Conservation (phyloP, 441 rosid genomes). For the Bruguiera hainesii region DNA sequence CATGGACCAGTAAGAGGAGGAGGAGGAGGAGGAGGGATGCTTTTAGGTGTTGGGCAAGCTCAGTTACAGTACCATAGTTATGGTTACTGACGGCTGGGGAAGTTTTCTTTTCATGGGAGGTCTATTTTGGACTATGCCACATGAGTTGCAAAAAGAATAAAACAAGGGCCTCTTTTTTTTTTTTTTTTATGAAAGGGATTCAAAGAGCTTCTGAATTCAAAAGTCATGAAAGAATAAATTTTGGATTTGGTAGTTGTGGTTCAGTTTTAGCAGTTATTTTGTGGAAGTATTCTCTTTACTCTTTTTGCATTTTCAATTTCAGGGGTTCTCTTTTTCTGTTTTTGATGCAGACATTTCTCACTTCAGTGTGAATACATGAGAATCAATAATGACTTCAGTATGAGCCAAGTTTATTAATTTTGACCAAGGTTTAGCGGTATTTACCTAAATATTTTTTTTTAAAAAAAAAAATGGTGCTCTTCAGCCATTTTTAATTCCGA, state of each 20-base stretch:
- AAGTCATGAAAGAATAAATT: constrained; percentile 1
- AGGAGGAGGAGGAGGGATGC: constrained; percentile 18
- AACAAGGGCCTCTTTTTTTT: not conserved
- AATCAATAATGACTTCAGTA: constrained; percentile 19
- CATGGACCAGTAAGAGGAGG: constrained; percentile 19
- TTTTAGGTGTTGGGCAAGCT: constrained; percentile 26
- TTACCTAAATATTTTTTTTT: not conserved
- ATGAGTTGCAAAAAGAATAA: not conserved
- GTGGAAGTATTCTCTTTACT: not conserved
- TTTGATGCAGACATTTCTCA: not conserved
- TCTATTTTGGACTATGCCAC: not conserved
- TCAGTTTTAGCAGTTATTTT: constrained; percentile 8
- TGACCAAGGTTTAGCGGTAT: constrained; percentile 4
- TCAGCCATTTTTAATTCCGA: too few relatives aligned
- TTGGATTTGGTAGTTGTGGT: constrained; percentile 12
- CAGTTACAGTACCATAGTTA: constrained; percentile 33
- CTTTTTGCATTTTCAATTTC: not conserved
- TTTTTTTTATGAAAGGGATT: constrained; percentile 1
- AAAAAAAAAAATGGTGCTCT: too few relatives aligned
- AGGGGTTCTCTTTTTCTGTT: not conserved
- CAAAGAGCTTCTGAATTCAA: not conserved
- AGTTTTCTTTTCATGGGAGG: not conserved
- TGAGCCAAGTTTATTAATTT: constrained; percentile 14
- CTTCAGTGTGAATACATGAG: constrained; percentile 1
- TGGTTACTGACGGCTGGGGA: constrained; percentile 12